A percentile compares a stretch with the other conserved stretches of the same genome.
phyloP scores from a whole-genome alignment of 345 rosid species.

The Salix purpurea region DNA sequence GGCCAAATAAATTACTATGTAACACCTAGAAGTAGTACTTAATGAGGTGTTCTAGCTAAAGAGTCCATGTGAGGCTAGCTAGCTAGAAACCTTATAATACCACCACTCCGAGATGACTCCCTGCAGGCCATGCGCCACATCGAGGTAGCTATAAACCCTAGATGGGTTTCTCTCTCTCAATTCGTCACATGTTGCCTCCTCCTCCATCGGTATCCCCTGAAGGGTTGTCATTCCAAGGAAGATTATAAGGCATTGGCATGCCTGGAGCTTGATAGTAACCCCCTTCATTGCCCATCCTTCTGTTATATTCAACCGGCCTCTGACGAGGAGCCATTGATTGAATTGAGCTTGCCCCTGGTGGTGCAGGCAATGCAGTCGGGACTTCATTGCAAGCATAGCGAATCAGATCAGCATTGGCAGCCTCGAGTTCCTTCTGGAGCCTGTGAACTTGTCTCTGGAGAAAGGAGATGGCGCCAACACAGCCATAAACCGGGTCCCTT shows the following conservation, averaged over 20 bases:
- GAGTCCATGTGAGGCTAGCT: conserved; percentile 27
- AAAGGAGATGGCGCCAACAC: conserved; percentile 83
- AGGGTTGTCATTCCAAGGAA: conserved; percentile 38
- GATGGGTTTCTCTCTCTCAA: not conserved
- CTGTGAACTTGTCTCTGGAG: conserved; percentile 85
- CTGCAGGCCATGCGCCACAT: conserved; percentile 2
- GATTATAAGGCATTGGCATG: conserved; percentile 13
- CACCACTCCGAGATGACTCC: not conserved
- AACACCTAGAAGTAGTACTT: not conserved
- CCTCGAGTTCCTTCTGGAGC: conserved; percentile 89
- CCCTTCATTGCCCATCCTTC: conserved; percentile 33
- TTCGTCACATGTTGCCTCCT: conserved; percentile 42
- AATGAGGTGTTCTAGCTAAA: conserved; percentile 26
- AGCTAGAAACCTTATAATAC: conserved; percentile 29
- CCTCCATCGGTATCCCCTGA: conserved; percentile 45
- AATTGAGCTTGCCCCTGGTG: conserved; percentile 8
- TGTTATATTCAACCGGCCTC: conserved; percentile 15
- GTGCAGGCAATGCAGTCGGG: conserved; percentile 19
- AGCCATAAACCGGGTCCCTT: conserved; percentile 87
- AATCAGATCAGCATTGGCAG: conserved; percentile 73
- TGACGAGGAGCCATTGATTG: conserved; percentile 12
- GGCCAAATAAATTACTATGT: conserved; percentile 9
- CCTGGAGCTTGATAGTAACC: conserved; percentile 23
- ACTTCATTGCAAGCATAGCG: conserved; percentile 37
- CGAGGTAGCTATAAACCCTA: conserved; percentile 33